phyloP scores from a whole-genome alignment of 1,284 basidiomycete genomes.

The Ceratobasidium sp. region DNA sequence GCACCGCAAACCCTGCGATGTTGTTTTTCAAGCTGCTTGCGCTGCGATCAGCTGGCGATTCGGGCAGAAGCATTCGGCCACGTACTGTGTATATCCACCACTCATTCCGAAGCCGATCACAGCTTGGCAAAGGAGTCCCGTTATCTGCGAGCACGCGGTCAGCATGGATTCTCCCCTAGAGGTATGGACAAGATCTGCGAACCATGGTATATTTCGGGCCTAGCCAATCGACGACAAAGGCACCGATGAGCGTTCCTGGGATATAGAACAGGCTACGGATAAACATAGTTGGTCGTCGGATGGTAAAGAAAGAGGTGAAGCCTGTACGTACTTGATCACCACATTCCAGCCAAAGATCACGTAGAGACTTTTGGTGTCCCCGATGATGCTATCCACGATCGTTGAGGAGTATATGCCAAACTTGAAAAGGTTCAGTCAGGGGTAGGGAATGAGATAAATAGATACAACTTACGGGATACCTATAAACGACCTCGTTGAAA shows the following conservation, averaged over 20 bases:
- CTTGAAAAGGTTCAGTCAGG: slow-evolving; percentile 54
- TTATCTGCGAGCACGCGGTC: too few species aligned
- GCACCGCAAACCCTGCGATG: slow-evolving; percentile 80
- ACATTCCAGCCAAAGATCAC: slow-evolving; percentile 80
- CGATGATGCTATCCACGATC: slow-evolving; percentile 74
- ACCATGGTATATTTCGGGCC: slow-evolving; percentile 84
- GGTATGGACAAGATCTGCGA: slow-evolving; percentile 30
- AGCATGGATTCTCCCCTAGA: too few species aligned
- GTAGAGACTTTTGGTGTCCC: slow-evolving; percentile 60
- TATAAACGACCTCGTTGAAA: slow-evolving; percentile 47
- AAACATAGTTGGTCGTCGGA: slow-evolving; percentile 1
- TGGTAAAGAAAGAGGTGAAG: slow-evolving; percentile 45
- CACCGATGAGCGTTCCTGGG: slow-evolving; percentile 80
- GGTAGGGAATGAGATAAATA: neutral
- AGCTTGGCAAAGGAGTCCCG: slow-evolving; percentile 74
- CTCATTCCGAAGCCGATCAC: slow-evolving; percentile 87
- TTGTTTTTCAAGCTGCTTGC: slow-evolving; percentile 63
- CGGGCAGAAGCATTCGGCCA: slow-evolving; percentile 42
- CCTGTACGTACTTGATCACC: slow-evolving; percentile 76
- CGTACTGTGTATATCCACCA: slow-evolving; percentile 70
- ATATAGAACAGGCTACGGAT: slow-evolving; percentile 74
- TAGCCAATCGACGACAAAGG: slow-evolving; percentile 78
- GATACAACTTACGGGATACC: slow-evolving; percentile 64
- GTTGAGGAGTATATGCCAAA: slow-evolving; percentile 87
- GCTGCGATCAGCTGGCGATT: slow-evolving; percentile 40